phyloP scores from a whole-genome alignment of 371 early-diverging fungal genomes.

The Circinella umbellata region DNA sequence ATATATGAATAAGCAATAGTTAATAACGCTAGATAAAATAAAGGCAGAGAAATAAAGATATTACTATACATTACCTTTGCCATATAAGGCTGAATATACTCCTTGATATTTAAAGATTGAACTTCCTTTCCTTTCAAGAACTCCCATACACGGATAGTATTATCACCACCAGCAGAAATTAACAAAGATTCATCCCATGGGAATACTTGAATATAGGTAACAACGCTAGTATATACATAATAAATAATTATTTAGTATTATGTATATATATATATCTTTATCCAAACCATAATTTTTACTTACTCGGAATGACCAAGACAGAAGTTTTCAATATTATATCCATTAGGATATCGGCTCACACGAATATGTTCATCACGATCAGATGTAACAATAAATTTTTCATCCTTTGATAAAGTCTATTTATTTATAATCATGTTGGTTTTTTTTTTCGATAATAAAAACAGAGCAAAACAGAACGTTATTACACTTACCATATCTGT shows the following conservation, averaged over 20 bases:
- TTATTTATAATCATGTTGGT: not conserved
- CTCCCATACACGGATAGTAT: slow-evolving; percentile 81
- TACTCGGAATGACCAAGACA: slow-evolving; percentile 93
- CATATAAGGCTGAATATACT: slow-evolving; percentile 49
- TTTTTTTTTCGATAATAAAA: not conserved
- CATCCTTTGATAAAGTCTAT: slow-evolving; percentile 57
- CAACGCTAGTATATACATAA: slow-evolving; percentile 53
- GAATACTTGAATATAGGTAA: slow-evolving; percentile 61
- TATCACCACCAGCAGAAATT: slow-evolving; percentile 91
- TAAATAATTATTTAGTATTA: slow-evolving; percentile 2
- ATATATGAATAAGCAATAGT: not conserved
- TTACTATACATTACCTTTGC: slow-evolving; percentile 28
- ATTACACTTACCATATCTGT: slow-evolving; percentile 73
- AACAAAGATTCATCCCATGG: slow-evolving; percentile 58
- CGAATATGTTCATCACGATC: slow-evolving; percentile 98
- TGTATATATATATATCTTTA: not conserved
- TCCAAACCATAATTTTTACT: slow-evolving; percentile 5
- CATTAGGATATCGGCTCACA: slow-evolving; percentile 86
- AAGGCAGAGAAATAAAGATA: not conserved
- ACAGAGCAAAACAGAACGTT: no score
- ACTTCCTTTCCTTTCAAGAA: slow-evolving; percentile 49
- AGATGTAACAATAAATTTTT: slow-evolving; percentile 80
- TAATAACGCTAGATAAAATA: not conserved
- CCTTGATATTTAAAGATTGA: slow-evolving; percentile 47
- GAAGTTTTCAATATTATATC: slow-evolving; percentile 87